These are phyloP conservation scores for Rhinocladiella similis DNA, from an alignment of 2,329 filamentous ascomycete species.

Conservation along the genomic window DNA sequence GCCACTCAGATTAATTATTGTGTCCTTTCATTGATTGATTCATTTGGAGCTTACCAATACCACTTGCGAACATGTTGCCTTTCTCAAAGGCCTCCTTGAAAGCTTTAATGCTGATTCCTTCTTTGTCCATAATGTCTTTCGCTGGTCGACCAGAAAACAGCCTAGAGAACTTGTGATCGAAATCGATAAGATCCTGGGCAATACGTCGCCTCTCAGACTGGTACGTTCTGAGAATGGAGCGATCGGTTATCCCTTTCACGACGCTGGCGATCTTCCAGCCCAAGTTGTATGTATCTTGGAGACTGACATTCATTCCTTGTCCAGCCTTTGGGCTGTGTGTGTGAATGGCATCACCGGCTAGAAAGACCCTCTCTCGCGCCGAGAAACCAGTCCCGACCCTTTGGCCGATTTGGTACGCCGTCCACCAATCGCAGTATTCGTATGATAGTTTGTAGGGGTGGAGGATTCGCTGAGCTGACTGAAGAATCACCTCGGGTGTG, in stretches of 20 bases:
- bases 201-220: constrained; percentile 55
- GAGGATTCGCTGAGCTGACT: constrained; percentile 65
- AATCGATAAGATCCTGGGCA: constrained; percentile 66
- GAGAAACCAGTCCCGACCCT: constrained; percentile 39
- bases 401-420: constrained; percentile 47
- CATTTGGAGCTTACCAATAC: constrained; percentile 42
- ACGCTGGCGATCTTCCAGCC: constrained; percentile 59
- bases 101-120: neutral
- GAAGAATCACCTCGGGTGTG: constrained; percentile 62
- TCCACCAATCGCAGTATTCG: constrained; percentile 66
- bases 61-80: constrained; percentile 61
- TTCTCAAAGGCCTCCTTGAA: constrained; percentile 58
- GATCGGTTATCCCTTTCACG: constrained; percentile 43
- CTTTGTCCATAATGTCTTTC: constrained; percentile 56
- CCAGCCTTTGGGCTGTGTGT: constrained; percentile 71
- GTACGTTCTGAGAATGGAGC: constrained; percentile 52
- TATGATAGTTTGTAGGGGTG: constrained; percentile 66
- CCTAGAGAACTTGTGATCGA: constrained; percentile 57
- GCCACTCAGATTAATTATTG: constrained; percentile 5
- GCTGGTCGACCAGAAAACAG: constrained; percentile 60
- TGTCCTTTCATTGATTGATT: neutral
- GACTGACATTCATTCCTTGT: constrained; percentile 53
- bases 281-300: constrained; percentile 61
- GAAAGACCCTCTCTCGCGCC: constrained; percentile 48
- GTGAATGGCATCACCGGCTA: constrained; percentile 66